These are phyloP conservation scores for Phytopythium delawarense DNA, from an alignment of 352 stramenopile species.

Conservation along the genomic window DNA sequence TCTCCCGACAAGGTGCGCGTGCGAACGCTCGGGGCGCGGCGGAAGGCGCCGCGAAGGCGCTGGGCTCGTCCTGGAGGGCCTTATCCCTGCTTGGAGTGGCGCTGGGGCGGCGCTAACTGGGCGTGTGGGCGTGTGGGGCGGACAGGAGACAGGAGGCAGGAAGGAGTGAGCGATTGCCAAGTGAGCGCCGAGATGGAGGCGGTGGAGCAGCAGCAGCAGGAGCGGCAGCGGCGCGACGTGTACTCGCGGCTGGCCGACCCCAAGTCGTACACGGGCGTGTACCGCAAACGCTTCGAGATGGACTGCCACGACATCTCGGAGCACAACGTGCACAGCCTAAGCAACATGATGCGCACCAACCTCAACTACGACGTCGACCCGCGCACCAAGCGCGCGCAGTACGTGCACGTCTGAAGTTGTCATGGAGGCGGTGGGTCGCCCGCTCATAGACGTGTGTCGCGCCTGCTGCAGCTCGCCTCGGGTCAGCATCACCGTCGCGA, in stretches of 20 bases:
- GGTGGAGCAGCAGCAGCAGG: conserved; percentile 1
- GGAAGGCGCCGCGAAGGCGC: no score
- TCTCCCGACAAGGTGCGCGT: no score
- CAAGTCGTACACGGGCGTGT: conserved; percentile 64
- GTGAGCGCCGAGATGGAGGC: conserved; percentile 5
- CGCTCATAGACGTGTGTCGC: not conserved
- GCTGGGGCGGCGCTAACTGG: no score
- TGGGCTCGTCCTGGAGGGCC: no score
- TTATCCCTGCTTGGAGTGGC: no score
- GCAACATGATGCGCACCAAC: conserved; percentile 49
- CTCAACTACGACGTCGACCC: conserved; percentile 46
- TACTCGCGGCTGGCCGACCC: conserved; percentile 55
- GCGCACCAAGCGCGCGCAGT: conserved; percentile 41
- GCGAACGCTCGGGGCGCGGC: no score
- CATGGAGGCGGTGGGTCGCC: not conserved
- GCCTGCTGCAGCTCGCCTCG: conserved; percentile 9
- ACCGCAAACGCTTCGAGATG: conserved; percentile 56
- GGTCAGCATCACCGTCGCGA: conserved; percentile 9
- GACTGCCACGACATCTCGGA: conserved; percentile 46
- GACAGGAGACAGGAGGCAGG: no score
- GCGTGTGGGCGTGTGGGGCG: no score
- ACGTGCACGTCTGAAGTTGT: conserved; percentile 5
- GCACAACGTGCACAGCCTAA: conserved; percentile 47
- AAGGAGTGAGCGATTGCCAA: not conserved
- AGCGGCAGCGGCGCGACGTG: conserved; percentile 19